These are phyloP conservation scores for Monsonia emarginata DNA, from an alignment of 441 rosid species.

Conservation along the genomic window DNA sequence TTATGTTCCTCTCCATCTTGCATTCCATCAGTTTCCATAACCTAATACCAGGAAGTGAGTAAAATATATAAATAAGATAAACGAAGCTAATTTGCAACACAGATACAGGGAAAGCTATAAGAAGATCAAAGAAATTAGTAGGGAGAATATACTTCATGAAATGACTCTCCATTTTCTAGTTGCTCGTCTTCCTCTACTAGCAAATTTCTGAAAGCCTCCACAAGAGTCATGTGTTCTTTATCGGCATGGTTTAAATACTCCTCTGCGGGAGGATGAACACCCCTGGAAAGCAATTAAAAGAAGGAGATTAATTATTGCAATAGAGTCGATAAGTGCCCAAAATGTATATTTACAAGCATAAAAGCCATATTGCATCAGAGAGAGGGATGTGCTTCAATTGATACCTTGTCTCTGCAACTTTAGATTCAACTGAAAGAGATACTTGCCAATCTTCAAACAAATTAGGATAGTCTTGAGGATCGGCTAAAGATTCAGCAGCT, in stretches of 20 bases:
- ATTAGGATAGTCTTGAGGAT: conserved; percentile 92
- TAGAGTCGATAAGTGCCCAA: background rate
- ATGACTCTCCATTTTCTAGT: conserved; percentile 59
- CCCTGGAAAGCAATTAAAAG: conserved; percentile 36
- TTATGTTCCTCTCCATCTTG: conserved; percentile 39
- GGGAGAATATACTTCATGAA: conserved; percentile 47
- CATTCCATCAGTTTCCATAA: conserved; percentile 36
- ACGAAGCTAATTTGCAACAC: background rate
- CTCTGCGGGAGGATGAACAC: conserved; percentile 52
- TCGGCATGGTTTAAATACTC: conserved; percentile 49
- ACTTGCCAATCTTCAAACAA: conserved; percentile 97
- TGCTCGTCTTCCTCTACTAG: conserved; percentile 55
- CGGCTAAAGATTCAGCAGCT: conserved; percentile 98
- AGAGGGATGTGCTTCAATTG: background rate
- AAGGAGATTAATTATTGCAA: conserved; percentile 6
- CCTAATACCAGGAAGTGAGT: conserved; percentile 19
- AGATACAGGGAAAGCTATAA: background rate
- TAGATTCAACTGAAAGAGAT: conserved; percentile 66
- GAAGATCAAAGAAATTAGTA: background rate
- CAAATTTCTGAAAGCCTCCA: conserved; percentile 78
- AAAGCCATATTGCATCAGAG: background rate
- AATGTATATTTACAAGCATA: background rate
- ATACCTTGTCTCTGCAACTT: conserved; percentile 68
- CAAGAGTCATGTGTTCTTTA: conserved; percentile 54
- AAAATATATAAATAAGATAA: background rate